Percentiles rank a stretch among this genome's conserved stretches.
Evolutionary conservation across 1,139 yeast species (phyloP).

Genomic region (Magnusiomyces suaveolens): DNA sequence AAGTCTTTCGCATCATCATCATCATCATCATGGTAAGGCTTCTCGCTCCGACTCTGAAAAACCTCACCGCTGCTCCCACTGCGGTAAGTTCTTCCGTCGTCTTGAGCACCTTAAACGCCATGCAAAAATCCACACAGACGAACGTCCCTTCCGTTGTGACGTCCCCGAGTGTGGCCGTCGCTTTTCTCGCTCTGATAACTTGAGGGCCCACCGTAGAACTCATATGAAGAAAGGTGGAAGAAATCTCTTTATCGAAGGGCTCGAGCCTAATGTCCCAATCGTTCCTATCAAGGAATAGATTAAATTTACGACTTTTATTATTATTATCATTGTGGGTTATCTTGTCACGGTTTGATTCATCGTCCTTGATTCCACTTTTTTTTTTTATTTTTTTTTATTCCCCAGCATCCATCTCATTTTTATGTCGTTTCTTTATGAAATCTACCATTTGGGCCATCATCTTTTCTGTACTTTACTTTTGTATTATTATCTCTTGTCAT

Average conservation of each 20-base stretch:
- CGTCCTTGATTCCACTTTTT: no score
- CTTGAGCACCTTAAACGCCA: constrained; percentile 92
- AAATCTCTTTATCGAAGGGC: constrained; percentile 34
- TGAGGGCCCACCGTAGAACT: constrained; percentile 67
- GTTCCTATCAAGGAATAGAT: background rate
- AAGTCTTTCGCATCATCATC: background rate
- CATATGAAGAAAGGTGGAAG: constrained; percentile 48
- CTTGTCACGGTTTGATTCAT: no score
- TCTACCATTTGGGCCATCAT: no score
- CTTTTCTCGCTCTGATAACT: constrained; percentile 69
- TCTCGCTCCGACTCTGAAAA: constrained; percentile 34
- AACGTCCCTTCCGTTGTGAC: constrained; percentile 76
- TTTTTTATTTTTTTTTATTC: no score
- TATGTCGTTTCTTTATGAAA: no score
- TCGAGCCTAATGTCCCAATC: constrained; percentile 36
- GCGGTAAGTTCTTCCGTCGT: constrained; percentile 76
- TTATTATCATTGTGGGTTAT: no score
- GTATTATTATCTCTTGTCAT: no score
- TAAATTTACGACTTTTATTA: no score
- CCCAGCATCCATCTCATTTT: no score
- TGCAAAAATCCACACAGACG: constrained; percentile 77
- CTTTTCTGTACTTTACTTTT: no score
- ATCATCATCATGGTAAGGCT: background rate
- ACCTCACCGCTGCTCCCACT: constrained; percentile 51
- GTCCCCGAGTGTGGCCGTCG: constrained; percentile 54